phyloP scores from a whole-genome alignment of 2,329 filamentous ascomycete genomes.

The Colletotrichum eleusines region DNA sequence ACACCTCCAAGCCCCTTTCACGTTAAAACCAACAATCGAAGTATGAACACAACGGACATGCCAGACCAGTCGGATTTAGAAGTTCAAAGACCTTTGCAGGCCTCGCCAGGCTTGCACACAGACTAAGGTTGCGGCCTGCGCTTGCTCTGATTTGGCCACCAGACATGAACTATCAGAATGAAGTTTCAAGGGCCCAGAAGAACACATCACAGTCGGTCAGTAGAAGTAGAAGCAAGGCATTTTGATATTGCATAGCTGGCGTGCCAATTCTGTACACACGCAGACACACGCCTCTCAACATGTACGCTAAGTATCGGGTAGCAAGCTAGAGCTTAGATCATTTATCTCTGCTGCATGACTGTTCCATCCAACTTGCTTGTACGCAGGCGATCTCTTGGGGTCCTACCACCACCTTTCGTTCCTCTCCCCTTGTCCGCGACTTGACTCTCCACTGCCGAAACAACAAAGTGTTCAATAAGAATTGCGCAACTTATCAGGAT shows the following conservation, averaged over 20 bases:
- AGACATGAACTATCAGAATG: conserved; percentile 6
- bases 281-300: background rate
- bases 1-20: background rate
- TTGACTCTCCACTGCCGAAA: background rate
- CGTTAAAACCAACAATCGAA: background rate
- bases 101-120: background rate
- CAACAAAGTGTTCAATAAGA: background rate
- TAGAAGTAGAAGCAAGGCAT: background rate
- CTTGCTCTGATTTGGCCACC: background rate
- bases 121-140: background rate
- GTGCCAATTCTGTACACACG: background rate
- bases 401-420: background rate
- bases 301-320: background rate
- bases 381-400: background rate
- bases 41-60: background rate
- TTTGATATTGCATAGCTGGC: background rate
- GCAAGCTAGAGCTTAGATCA: background rate
- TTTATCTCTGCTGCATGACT: background rate
- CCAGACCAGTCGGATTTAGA: background rate
- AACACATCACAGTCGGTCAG: too few species aligned
- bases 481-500: too few species aligned
- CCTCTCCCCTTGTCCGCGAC: background rate
- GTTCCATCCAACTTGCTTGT: background rate
- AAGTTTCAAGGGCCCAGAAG: background rate
- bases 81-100: background rate